Conservation (phyloP, 163 green algal genomes). For the Botryococcus braunii region DNA sequence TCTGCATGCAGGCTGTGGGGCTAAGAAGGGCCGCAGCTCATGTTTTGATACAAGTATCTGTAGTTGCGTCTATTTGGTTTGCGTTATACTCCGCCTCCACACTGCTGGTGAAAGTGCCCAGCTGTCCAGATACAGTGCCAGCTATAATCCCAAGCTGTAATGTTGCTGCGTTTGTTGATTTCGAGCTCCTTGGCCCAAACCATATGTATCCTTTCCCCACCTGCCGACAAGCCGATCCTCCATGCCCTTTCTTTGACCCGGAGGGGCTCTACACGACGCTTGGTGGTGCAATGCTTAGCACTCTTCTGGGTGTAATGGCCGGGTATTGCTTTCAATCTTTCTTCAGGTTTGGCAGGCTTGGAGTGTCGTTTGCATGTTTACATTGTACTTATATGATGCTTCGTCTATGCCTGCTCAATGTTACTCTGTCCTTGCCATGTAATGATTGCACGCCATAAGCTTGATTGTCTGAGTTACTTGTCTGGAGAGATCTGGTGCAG, state of each 20-base stretch:
- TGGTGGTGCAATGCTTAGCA: neutral
- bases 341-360: too few species aligned
- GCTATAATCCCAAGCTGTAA: neutral
- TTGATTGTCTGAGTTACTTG: too few species aligned
- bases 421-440: too few species aligned
- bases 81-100: neutral
- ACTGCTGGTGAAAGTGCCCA: neutral
- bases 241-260: neutral
- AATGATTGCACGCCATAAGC: too few species aligned
- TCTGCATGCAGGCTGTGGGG: too few species aligned
- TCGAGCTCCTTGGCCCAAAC: neutral
- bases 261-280: constrained; percentile 4
- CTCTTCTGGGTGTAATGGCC: neutral
- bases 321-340: too few species aligned
- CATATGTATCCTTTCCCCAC: constrained; percentile 2
- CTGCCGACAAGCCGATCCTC: neutral
- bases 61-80: neutral
- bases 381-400: too few species aligned
- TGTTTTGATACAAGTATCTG: too few species aligned
- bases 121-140: neutral
- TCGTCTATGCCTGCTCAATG: too few species aligned
- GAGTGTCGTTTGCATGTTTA: too few species aligned
- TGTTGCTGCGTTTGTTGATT: neutral
- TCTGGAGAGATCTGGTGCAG: too few species aligned
- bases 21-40: too few species aligned